Evolutionary conservation across 116 monocot species (phyloP).

Genomic region (Zostera marina): DNA sequence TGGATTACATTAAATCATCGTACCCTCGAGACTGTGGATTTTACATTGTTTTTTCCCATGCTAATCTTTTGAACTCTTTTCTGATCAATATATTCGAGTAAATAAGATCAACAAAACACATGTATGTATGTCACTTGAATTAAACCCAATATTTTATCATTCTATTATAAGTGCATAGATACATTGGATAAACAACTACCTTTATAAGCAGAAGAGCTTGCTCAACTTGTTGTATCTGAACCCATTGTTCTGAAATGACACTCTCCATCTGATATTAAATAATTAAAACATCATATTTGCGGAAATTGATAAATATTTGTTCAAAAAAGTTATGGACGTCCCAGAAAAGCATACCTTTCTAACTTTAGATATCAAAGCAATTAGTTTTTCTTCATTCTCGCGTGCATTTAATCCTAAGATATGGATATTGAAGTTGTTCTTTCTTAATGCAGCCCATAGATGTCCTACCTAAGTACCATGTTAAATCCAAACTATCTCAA

Average conservation of each 20-base stretch:
- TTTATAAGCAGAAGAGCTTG: constrained; percentile 68
- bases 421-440: constrained; percentile 47
- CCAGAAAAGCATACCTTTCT: constrained; percentile 23
- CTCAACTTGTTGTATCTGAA: constrained; percentile 70
- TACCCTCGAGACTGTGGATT: constrained; percentile 25
- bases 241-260: constrained; percentile 79
- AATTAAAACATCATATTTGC: neutral
- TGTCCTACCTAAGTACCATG: constrained; percentile 23
- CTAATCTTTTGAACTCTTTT: constrained; percentile 11
- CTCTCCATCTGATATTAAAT: constrained; percentile 35
- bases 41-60: constrained; percentile 4
- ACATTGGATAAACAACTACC: constrained; percentile 19
- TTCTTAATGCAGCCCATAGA: constrained; percentile 47
- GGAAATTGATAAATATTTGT: neutral
- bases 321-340: neutral
- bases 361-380: constrained; percentile 27
- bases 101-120: neutral
- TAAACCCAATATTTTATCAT: neutral
- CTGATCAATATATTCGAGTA: constrained; percentile 6
- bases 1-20: neutral
- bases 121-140: neutral
- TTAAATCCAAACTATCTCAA: neutral
- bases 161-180: constrained; percentile 1
- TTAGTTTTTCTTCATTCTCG: constrained; percentile 32
- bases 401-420: constrained; percentile 25